Evolutionary conservation across 495 filamentous ascomycete genomes (phyloP).

Genomic region (Aspergillus ostianus): DNA sequence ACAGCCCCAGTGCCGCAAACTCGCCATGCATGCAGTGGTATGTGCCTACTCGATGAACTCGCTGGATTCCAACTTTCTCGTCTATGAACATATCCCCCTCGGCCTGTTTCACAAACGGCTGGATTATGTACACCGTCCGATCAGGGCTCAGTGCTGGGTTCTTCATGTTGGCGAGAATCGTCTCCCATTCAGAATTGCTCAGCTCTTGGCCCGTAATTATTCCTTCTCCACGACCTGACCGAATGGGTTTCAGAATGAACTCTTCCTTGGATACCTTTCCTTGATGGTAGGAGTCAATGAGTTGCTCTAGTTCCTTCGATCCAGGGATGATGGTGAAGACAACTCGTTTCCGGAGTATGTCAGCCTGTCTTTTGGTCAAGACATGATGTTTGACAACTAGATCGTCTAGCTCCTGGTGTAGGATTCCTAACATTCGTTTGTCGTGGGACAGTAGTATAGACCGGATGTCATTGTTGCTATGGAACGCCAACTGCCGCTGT

Average conservation of each 20-base stretch:
- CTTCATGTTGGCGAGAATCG: not conserved
- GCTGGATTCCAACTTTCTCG: not conserved
- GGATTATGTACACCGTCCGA: not conserved
- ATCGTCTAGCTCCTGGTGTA: not conserved
- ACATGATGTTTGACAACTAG: not conserved
- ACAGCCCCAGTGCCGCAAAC: not conserved
- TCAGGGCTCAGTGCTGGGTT: not conserved
- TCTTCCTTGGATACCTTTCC: not conserved
- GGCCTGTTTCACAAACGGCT: not conserved
- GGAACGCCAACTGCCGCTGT: not conserved
- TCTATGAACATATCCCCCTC: not conserved
- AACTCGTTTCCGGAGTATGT: not conserved
- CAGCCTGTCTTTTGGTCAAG: not conserved
- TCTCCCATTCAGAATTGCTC: not conserved
- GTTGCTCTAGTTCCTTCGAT: not conserved
- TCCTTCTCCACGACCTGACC: not conserved
- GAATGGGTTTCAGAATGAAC: not conserved
- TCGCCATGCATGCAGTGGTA: slow-evolving; percentile 1
- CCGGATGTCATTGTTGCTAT: not conserved
- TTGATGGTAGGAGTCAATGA: not conserved
- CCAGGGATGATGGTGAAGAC: not conserved
- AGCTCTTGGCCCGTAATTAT: not conserved
- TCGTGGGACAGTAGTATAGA: not conserved
- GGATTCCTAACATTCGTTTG: not conserved
- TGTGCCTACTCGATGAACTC: not conserved